These are phyloP conservation scores for Rosa hybrid DNA, from an alignment of 331 rosid species.

Conservation along the genomic window DNA sequence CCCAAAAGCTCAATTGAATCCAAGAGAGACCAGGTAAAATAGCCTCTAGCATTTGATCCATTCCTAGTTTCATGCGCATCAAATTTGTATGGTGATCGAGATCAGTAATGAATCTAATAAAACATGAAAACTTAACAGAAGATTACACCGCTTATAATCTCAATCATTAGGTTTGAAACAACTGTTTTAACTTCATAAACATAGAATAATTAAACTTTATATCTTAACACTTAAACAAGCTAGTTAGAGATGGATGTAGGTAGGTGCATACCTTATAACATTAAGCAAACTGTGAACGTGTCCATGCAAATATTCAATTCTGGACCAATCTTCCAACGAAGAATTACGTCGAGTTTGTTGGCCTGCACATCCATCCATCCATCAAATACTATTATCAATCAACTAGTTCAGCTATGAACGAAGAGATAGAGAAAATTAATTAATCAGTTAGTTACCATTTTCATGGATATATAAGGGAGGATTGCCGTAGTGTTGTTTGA, in stretches of 20 bases:
- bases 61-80: constrained; percentile 37
- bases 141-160: too few relatives aligned
- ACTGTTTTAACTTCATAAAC: too few relatives aligned
- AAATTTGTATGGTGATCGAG: neutral
- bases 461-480: constrained; percentile 58
- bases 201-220: too few relatives aligned
- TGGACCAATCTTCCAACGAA: constrained; percentile 41
- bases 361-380: constrained; percentile 23
- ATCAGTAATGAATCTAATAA: neutral
- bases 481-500: constrained; percentile 51
- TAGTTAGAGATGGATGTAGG: neutral
- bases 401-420: too few relatives aligned
- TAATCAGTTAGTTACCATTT: constrained; percentile 43
- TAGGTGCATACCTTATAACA: constrained; percentile 34
- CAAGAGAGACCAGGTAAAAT: constrained; percentile 68
- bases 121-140: too few relatives aligned
- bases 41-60: constrained; percentile 58
- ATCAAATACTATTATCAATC: too few relatives aligned
- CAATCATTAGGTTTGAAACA: too few relatives aligned
- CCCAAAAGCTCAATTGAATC: constrained; percentile 46
- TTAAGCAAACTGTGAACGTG: constrained; percentile 29
- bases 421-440: too few relatives aligned
- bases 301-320: constrained; percentile 45
- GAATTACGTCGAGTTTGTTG: constrained; percentile 40
- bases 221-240: too few relatives aligned